Evolutionary conservation across 2,329 filamentous ascomycete species (phyloP), one percentile per base, ranked within the genome.

Genomic region (Fusarium secorum): DNA sequence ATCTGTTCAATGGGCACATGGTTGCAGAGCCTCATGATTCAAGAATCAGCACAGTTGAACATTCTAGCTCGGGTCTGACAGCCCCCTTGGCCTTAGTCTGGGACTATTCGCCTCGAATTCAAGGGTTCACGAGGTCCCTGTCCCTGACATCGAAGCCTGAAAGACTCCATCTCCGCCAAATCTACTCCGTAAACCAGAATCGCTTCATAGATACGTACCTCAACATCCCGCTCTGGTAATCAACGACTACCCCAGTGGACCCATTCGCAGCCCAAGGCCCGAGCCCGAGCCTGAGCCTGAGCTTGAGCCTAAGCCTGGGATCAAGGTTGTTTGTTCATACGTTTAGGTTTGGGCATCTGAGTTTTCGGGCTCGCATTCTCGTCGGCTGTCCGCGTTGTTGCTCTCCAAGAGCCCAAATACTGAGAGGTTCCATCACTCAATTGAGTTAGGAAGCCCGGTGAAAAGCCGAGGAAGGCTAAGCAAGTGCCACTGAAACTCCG

Each of bases 1-100:
- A 57, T 54, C 60, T 41, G 45, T 44, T 51, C 28, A 55, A 42
- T 54, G 26, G 30, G 30, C 39, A 48, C 38, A 66, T 41, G 61
- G 54, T 70, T 64, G 68, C 73, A 75, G 73, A 75, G 73, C 73
- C 72, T 75, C 74, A 75, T 53, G 53, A 55, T 74, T 70, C 72
- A 75, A 62, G 48, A 61, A 64, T n/a, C 48, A 54, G 57, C 48
- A 49, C 51, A 14, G 53, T 57, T 51, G 39, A 72, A 54, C 17
- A 53, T 63, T 65, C 56, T 72, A 62, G 69, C 53, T 71, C 55
- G 44, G 45, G 53, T 52, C 49, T 53, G 66, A 51, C 51, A 71
- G 24, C 58, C 53, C 63, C 44, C 54, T 68, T 56, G 62, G 48
- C 38, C 58, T 41, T 52, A 33, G 52, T 39, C 39, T 51, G 42